Evolutionary conservation across 2,329 filamentous ascomycete genomes (phyloP), one percentile per base, ranked within the genome.

Genomic region (Penicillium oxalicum): DNA sequence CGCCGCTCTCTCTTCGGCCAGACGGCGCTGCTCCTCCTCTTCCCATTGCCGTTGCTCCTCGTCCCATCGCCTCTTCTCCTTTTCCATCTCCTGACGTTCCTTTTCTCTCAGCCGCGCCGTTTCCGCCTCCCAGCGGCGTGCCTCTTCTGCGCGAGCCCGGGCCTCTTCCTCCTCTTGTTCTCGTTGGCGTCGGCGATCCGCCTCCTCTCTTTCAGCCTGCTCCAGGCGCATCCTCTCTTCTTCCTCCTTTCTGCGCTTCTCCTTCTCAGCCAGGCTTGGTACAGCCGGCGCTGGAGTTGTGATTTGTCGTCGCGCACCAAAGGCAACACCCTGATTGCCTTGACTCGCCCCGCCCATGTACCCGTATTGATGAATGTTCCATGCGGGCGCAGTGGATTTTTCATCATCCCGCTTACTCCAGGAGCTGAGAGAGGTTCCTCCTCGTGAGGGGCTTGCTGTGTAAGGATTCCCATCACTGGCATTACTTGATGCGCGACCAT

Each of bases 261-360:
- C 87, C 71, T 95, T 96, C 59, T 95, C 91, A 3, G 85, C 87
- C 55, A 90, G 60, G 63, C 77, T 91, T 1, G 91, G 90, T 8
- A 97, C 88, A 40, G 80, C 69, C 4, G 93, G 93, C 29, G 82
- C 78, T 11, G 88, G 81, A 60, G 79, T 89, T 7, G 91, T 97
- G 65, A 98, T 97, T 71, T 98, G 93, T 51, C 93, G 82, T 60
- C 91, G 82, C 13, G 85, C 88, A 48, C 93, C 93, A 69, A 97
- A 97, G 9, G 88, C 83, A 59, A 98, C 89, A 13, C 93, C 93
- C 53, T 96, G 83, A 61, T 95, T 97, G 3, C 89, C 91, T 68
- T 98, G 93, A 62, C 88, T 96, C 26, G 93, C 93, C 42, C 93
- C 93, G 49, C 93, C 93, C 86, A 97, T 93, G 70, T 96, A 98